These are phyloP conservation scores for Trichophaea hybrida DNA, from an alignment of 2,329 filamentous ascomycete genomes.

Conservation along the genomic window DNA sequence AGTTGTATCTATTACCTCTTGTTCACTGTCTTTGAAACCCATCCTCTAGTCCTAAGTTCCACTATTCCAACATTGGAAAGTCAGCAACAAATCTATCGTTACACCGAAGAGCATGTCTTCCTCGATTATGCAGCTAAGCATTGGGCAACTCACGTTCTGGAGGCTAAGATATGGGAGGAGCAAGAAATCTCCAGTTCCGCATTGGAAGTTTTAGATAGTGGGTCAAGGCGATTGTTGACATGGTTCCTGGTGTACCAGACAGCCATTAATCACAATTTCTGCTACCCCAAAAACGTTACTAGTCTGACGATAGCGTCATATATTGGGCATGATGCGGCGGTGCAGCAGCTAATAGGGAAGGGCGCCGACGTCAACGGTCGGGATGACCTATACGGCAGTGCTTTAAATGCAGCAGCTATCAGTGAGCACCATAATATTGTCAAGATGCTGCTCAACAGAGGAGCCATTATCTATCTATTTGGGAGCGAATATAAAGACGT, in stretches of 20 bases:
- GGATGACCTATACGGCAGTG: background rate
- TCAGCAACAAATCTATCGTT: background rate
- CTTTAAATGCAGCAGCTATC: constrained; percentile 3
- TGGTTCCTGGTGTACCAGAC: constrained; percentile 2
- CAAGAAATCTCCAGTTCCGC: background rate
- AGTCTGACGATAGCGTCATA: background rate
- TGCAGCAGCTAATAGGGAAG: background rate
- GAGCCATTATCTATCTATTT: constrained; percentile 1
- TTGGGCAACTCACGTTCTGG: constrained; percentile 1
- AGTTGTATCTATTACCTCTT: constrained; percentile 8
- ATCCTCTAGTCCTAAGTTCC: background rate
- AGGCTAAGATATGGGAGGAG: background rate
- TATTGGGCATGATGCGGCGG: background rate
- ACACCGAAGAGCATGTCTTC: background rate
- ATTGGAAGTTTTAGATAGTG: background rate
- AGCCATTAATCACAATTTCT: background rate
- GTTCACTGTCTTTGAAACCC: constrained; percentile 3
- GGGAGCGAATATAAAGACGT: background rate
- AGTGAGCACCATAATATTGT: background rate
- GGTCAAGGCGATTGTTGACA: background rate
- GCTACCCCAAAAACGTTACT: background rate
- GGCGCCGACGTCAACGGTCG: background rate
- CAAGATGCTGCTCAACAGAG: constrained; percentile 2
- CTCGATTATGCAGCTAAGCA: constrained; percentile 12
- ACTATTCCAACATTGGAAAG: background rate